phyloP scores from a whole-genome alignment of 2,329 filamentous ascomycete species.

The Volutella citrinella region DNA sequence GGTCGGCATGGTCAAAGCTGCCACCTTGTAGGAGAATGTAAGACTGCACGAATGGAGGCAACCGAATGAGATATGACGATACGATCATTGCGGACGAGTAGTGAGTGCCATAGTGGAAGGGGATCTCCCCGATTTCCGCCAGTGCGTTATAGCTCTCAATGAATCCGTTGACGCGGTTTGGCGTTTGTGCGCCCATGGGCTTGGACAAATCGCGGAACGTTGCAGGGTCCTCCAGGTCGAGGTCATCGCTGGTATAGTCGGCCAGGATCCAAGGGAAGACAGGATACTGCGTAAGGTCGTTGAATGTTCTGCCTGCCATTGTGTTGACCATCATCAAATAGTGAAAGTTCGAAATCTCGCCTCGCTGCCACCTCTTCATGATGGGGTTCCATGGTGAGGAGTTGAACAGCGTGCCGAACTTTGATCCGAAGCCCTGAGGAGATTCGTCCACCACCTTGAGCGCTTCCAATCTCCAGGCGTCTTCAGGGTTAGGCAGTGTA shows the following conservation, averaged over 20 bases:
- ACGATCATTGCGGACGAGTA: constrained; percentile 99
- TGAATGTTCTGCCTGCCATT: constrained; percentile 94
- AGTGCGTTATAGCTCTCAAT: constrained; percentile 82
- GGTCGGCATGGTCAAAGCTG: constrained; percentile 91
- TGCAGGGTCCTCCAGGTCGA: constrained; percentile 80
- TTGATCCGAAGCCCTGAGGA: constrained; percentile 70
- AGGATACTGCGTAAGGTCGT: constrained; percentile 95
- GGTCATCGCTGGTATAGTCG: constrained; percentile 90
- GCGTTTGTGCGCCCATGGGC: constrained; percentile 91
- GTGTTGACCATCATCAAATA: constrained; percentile 99
- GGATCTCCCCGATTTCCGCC: constrained; percentile 85
- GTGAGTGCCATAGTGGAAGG: constrained; percentile 97
- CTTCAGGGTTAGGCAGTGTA: constrained; percentile 73
- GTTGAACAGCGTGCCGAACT: constrained; percentile 90
- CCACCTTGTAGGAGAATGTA: constrained; percentile 94
- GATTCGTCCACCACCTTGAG: constrained; percentile 64
- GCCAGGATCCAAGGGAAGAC: constrained; percentile 97
- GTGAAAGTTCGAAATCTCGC: constrained; percentile 97
- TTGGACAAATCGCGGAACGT: constrained; percentile 90
- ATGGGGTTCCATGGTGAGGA: constrained; percentile 77
- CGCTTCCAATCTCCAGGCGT: constrained; percentile 87
- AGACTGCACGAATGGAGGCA: constrained; percentile 95
- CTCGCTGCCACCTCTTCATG: constrained; percentile 85
- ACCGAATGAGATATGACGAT: constrained; percentile 88
- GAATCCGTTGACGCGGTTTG: constrained; percentile 73